Conservation (phyloP, 768 basidiomycete genomes). For the Cubamyces sp. region DNA sequence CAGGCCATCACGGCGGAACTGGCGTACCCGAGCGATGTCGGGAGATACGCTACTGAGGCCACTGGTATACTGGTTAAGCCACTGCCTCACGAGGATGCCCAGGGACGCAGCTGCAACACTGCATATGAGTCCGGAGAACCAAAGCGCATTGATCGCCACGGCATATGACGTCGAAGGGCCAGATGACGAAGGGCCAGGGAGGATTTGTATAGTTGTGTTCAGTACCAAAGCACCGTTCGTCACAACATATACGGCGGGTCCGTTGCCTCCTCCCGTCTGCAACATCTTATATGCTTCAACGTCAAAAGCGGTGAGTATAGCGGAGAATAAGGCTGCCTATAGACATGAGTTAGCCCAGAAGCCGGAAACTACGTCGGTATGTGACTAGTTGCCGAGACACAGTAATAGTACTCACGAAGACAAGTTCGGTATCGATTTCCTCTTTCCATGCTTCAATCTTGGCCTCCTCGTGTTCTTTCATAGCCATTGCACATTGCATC, state of each 20-base stretch:
- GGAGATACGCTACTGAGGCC: conserved; percentile 18
- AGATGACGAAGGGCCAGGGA: neutral
- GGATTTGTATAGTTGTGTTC: neutral
- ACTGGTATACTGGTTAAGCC: conserved; percentile 22
- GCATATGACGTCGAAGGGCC: neutral
- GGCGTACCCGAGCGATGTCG: conserved; percentile 17
- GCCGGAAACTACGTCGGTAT: neutral
- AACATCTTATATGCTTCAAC: conserved; percentile 16
- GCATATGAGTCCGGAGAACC: conserved; percentile 22
- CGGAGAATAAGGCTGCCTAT: conserved; percentile 25
- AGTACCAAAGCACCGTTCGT: neutral
- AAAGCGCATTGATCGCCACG: conserved; percentile 19
- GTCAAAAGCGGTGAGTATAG: conserved; percentile 21
- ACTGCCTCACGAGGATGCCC: conserved; percentile 22
- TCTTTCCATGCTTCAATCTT: conserved; percentile 29
- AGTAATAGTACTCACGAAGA: conserved; percentile 27
- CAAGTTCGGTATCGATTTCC: conserved; percentile 29
- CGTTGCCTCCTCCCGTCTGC: neutral
- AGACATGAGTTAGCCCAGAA: neutral
- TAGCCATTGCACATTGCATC: conserved; percentile 21
- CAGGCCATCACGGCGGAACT: conserved; percentile 17
- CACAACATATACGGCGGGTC: neutral
- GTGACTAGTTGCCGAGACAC: neutral
- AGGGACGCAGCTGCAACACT: conserved; percentile 24
- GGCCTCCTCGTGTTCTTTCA: conserved; percentile 26